Conservation (phyloP, 176 grass and related monocot genomes). For the Zoysia japonica region DNA sequence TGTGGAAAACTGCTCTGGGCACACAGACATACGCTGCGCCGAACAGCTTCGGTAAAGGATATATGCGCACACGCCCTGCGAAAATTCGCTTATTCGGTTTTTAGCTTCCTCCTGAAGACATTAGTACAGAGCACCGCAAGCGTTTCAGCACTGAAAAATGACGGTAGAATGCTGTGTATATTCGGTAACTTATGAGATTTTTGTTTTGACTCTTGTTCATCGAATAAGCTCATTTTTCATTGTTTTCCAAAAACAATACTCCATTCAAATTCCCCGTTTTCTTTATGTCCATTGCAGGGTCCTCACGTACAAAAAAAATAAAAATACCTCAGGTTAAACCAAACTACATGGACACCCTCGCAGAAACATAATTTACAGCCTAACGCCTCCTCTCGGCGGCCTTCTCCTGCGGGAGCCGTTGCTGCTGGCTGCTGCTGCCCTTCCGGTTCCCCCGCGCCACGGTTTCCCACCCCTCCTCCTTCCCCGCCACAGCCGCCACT, state of each 20-base stretch:
- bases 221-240: too few species aligned
- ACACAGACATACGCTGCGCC: slow-evolving; percentile 28
- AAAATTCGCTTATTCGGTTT: neutral
- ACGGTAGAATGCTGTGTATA: too few species aligned
- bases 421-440: slow-evolving; percentile 36
- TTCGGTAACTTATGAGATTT: too few species aligned
- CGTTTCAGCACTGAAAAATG: neutral
- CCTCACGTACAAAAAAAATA: neutral
- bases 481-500: neutral
- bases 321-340: neutral
- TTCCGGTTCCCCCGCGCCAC: slow-evolving; percentile 39
- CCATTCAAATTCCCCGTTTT: too few species aligned
- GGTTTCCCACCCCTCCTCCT: neutral
- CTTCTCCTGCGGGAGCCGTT: slow-evolving; percentile 44
- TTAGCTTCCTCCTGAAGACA: neutral
- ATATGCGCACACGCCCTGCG: neutral
- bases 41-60: slow-evolving; percentile 29
- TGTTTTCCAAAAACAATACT: too few species aligned
- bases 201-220: too few species aligned
- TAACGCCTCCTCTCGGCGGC: neutral
- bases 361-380: neutral
- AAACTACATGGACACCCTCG: neutral
- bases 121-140: neutral
- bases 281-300: neutral
- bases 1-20: neutral